These are phyloP conservation scores for Plantago major DNA, from an alignment of 257 asterid species.

Conservation along the genomic window DNA sequence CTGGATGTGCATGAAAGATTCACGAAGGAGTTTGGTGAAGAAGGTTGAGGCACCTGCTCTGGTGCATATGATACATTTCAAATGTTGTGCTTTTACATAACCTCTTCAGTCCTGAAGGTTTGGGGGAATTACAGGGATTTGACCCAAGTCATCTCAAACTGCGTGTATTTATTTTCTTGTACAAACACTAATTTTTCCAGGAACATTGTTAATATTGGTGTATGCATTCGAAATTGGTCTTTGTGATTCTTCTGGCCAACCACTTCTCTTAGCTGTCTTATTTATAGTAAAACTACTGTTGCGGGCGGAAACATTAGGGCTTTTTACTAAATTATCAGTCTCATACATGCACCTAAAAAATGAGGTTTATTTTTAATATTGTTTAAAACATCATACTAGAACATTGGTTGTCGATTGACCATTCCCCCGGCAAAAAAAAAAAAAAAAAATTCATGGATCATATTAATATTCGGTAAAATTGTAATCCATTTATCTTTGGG, in stretches of 20 bases:
- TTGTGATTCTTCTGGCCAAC: not conserved
- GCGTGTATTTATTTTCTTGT: slow-evolving; percentile 30
- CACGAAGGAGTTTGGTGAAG: slow-evolving; percentile 46
- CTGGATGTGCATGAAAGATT: slow-evolving; percentile 44
- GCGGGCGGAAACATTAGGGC: no score
- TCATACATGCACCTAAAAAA: no score
- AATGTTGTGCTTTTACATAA: not conserved
- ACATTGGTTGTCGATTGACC: no score
- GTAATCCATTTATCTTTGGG: no score
- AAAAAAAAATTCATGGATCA: no score
- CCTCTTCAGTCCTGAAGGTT: slow-evolving; percentile 4
- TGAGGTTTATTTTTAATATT: no score
- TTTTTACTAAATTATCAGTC: no score
- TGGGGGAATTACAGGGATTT: slow-evolving; percentile 1
- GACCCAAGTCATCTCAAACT: slow-evolving; percentile 6
- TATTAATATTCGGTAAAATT: no score
- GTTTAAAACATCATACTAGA: no score
- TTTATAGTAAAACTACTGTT: no score
- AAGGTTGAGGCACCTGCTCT: slow-evolving; percentile 23
- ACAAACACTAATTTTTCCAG: slow-evolving; percentile 20
- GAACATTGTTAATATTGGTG: slow-evolving; percentile 23
- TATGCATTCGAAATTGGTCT: slow-evolving; percentile 8
- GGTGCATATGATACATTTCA: not conserved
- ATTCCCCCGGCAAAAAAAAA: no score
- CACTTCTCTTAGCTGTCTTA: no score